Conservation (phyloP, 208 protist species). For the Jaenimonas drosophilae region DNA sequence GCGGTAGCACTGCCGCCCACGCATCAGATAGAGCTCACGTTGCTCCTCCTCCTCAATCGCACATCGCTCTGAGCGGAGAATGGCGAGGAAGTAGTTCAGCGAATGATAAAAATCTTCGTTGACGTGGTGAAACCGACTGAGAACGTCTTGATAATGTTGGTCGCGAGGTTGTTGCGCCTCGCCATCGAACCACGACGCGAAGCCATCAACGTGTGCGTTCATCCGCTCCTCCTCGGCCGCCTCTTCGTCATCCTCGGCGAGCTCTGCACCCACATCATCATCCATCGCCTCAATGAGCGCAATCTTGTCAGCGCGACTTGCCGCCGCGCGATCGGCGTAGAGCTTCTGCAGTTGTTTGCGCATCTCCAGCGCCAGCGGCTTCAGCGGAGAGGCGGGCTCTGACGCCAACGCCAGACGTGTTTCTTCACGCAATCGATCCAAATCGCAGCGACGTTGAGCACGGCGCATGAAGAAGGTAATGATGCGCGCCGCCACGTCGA, state of each 20-base stretch:
- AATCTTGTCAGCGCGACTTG: no score
- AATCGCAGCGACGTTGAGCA: no score
- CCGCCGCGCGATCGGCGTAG: no score
- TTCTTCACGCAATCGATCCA: no score
- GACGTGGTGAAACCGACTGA: constrained; percentile 12
- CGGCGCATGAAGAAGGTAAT: no score
- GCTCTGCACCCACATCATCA: neutral
- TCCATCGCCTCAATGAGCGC: neutral
- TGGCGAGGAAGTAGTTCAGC: constrained; percentile 14
- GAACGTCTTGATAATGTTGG: constrained; percentile 18
- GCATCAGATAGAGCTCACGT: constrained; percentile 2
- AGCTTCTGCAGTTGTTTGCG: no score
- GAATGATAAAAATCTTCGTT: constrained; percentile 7
- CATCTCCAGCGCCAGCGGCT: no score
- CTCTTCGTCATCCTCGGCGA: neutral
- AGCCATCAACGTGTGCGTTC: constrained; percentile 5
- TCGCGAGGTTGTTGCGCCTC: constrained; percentile 14
- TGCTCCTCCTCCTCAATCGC: constrained; percentile 14
- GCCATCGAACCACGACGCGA: constrained; percentile 20
- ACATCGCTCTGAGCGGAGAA: constrained; percentile 11
- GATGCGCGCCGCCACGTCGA: no score
- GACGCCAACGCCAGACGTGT: no score
- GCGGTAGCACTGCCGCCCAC: constrained; percentile 3
- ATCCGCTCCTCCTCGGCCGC: neutral
- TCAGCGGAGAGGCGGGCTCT: no score